These are phyloP conservation scores for Iris pallida DNA, from an alignment of 116 monocot genomes.

Conservation along the genomic window DNA sequence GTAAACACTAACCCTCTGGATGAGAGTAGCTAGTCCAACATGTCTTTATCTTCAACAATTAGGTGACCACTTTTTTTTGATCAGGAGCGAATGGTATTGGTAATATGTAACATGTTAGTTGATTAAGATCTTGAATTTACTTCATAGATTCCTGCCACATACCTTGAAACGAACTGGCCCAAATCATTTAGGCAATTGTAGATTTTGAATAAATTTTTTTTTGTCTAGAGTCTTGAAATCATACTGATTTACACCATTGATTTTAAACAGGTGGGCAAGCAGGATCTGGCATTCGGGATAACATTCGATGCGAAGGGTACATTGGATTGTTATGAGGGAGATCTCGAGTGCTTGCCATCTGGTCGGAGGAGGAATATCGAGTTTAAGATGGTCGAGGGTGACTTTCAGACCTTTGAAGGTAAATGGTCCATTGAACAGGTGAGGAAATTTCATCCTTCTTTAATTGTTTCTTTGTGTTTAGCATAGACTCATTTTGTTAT, in stretches of 20 bases:
- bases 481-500: too few relatives aligned
- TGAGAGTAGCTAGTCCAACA: too few relatives aligned
- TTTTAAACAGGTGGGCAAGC: constrained; percentile 65
- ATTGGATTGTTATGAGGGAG: constrained; percentile 79
- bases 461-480: background rate
- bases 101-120: too few relatives aligned
- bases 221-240: background rate
- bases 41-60: too few relatives aligned
- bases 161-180: too few relatives aligned
- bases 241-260: too few relatives aligned
- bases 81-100: too few relatives aligned
- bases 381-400: constrained; percentile 88
- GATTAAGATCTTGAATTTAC: too few relatives aligned
- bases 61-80: too few relatives aligned
- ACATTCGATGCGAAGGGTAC: constrained; percentile 83
- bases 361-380: constrained; percentile 66
- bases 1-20: too few relatives aligned
- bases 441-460: constrained; percentile 4
- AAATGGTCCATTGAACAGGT: constrained; percentile 71
- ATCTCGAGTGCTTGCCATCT: constrained; percentile 48
- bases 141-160: too few relatives aligned
- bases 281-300: constrained; percentile 75
- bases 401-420: constrained; percentile 73
- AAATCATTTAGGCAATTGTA: too few relatives aligned
- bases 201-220: background rate